Base-by-base conservation (phyloP, 2,329 filamentous ascomycete species). In the Xylariales sp. region DNA sequence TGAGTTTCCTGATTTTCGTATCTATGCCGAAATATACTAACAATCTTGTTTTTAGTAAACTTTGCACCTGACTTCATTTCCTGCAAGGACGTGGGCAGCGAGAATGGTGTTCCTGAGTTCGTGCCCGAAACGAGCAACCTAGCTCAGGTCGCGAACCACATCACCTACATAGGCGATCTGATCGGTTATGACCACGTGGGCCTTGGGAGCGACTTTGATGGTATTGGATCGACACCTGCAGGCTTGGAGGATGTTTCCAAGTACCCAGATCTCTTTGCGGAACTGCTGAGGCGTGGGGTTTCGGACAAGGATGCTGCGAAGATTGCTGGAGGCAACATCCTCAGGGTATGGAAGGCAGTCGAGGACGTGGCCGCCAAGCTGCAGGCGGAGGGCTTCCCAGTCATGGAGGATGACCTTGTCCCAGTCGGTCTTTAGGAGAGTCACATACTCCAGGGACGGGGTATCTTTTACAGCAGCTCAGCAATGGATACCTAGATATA, bases 111-210 rank as follows among this genome's bases (percentile, higher is more conserved):
- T 5, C 87, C 88, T 0, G 73, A 82, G 12, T 75, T 75, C 40
- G 79, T 83, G 36, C 76, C 81, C 1, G 66, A 69, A 35, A 83
- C 90, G 46, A 78, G 80, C 7, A 95, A 87, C 1, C 60, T 97
- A 24, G 70, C 72, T 16, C 86, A 90, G 43, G 87, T 95, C 2
- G 88, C 80, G 1, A 72, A 81, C 44, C 91, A 96, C 59, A 83
- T 96, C 43, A 71, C 78, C 46, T 74, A 97, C 55, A 90, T 96
- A 48, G 91, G 88, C 3, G 69, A 85, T 31, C 65, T 84, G 21
- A 88, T 95, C 43, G 91, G 91, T 4, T 96, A 85, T 51, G 85
- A 90, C 28, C 77, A 95, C 56, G 88, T 96, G 13, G 91, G 90
- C 1, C 62, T 96, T 14, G 91, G 91, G 0, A 89, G 85, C 37